These are phyloP conservation scores for Scleromitrula shiraiana DNA, from an alignment of 2,329 filamentous ascomycete species.

Conservation along the genomic window DNA sequence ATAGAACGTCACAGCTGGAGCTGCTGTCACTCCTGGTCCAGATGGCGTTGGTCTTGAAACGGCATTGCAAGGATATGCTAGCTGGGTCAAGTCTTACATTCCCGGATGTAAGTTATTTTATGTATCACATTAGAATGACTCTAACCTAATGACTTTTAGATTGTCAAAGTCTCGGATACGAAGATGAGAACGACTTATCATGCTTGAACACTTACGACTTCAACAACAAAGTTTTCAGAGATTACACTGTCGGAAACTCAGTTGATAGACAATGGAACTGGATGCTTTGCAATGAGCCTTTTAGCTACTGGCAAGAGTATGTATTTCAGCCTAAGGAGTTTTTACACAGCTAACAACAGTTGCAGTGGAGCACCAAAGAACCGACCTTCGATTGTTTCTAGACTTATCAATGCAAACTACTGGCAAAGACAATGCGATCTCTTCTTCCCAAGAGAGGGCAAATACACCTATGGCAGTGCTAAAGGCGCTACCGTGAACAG, in stretches of 20 bases:
- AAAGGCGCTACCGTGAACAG: slow-evolving; percentile 38
- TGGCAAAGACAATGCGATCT: slow-evolving; percentile 47
- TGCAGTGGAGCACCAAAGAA: slow-evolving; percentile 37
- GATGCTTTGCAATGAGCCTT: slow-evolving; percentile 57
- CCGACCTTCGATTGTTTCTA: slow-evolving; percentile 42
- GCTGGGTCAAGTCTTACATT: slow-evolving; percentile 42
- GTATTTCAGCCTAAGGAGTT: slow-evolving; percentile 13
- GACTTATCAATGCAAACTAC: slow-evolving; percentile 43
- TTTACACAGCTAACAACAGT: slow-evolving; percentile 1
- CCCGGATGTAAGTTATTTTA: slow-evolving; percentile 37
- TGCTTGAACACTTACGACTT: slow-evolving; percentile 48
- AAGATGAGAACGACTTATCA: slow-evolving; percentile 33
- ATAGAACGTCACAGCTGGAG: slow-evolving; percentile 28
- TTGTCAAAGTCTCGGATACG: slow-evolving; percentile 42
- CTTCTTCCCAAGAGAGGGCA: slow-evolving; percentile 44
- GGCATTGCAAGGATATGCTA: slow-evolving; percentile 46
- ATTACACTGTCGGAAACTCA: slow-evolving; percentile 39
- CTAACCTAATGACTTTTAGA: slow-evolving; percentile 25
- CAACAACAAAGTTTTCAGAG: slow-evolving; percentile 41
- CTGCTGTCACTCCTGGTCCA: slow-evolving; percentile 27
- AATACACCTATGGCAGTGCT: slow-evolving; percentile 41
- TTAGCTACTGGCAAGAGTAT: slow-evolving; percentile 47
- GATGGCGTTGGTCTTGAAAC: slow-evolving; percentile 46
- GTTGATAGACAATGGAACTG: slow-evolving; percentile 46
- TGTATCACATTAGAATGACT: neutral